Conservation (phyloP, 768 basidiomycete genomes). For the Candolleomyces aberdarensis region DNA sequence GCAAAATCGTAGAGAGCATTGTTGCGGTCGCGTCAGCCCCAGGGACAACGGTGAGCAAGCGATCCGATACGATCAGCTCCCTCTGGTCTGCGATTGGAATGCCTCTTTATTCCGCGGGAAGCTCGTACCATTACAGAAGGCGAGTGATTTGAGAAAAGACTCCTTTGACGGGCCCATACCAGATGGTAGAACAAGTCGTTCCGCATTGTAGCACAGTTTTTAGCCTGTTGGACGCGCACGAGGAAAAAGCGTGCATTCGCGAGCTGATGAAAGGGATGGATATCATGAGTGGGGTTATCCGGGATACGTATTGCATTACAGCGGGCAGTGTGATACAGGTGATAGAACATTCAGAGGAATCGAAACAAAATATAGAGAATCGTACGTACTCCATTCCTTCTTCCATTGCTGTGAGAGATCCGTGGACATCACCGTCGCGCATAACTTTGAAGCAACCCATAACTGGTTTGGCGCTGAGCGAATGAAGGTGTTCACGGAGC, state of each 20-base stretch:
- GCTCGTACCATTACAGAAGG: conserved; percentile 11
- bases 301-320: conserved; percentile 11
- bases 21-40: conserved; percentile 29
- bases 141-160: not conserved
- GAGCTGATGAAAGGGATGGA: conserved; percentile 1
- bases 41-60: conserved; percentile 25
- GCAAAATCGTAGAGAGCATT: conserved; percentile 21
- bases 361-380: not conserved
- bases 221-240: conserved; percentile 12
- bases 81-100: conserved; percentile 1
- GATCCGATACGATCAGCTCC: conserved; percentile 15
- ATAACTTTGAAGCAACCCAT: not conserved
- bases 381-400: conserved; percentile 19
- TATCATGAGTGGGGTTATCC: not conserved
- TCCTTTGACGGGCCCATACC: conserved; percentile 10
- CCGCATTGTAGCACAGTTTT: conserved; percentile 12
- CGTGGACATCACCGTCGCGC: conserved; percentile 24
- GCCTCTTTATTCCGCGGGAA: conserved; percentile 11
- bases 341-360: not conserved
- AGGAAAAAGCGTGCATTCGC: not conserved
- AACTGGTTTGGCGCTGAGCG: conserved; percentile 30
- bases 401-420: conserved; percentile 18
- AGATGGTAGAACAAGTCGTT: conserved; percentile 26
- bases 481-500: conserved; percentile 26
- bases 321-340: conserved; percentile 10